Evolutionary conservation across 169 alveolate species (phyloP), one percentile per base, ranked within the genome.

Genomic region (Plasmodium berghei): DNA sequence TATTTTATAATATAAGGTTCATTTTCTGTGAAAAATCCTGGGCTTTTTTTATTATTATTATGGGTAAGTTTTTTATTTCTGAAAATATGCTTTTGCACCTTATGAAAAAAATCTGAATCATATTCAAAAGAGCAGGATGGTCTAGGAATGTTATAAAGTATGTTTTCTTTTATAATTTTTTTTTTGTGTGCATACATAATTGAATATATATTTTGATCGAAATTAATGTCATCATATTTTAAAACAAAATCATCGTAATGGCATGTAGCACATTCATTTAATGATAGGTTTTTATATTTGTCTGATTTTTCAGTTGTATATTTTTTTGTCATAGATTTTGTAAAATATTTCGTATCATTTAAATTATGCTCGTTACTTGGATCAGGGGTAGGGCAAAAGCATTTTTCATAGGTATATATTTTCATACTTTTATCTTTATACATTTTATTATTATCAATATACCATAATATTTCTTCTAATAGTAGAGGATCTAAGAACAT

Each of bases 311-410:
- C 77, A 28, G 66, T 49, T 18, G 89, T 77, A 55, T 77, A 77
- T 70, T 70, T 77, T 9, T 63, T 70, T 14, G 73, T 67, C 89
- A 77, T 77, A n/a, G 89, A 77, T 63, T 52, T 77, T 48, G 74
- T 28, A 64, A 77, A 77, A 69, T 77, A 49, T 26, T 77, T 77
- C n/a, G 12, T 34, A 59, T 77, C 89, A 22, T 62, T 77, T 42
- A 77, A 18, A 64, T 77, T 77, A 14, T 63, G 49, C 56, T 77
- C 77, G 22, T 77, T 77, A 18, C 16, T 40, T n/a, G 89, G 89
- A 64, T 77, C 89, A 22, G 89, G 89, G 14, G 89, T 77, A 49
- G 89, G 89, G n/a, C 89, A 77, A 59, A 77, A 77, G 45, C 89
- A 77, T 52, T 28, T 63, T 64, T 77, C 89, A 77, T 77, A 77